These are phyloP conservation scores for Begonia masoniana DNA, from an alignment of 306 rosid species.

Conservation along the genomic window DNA sequence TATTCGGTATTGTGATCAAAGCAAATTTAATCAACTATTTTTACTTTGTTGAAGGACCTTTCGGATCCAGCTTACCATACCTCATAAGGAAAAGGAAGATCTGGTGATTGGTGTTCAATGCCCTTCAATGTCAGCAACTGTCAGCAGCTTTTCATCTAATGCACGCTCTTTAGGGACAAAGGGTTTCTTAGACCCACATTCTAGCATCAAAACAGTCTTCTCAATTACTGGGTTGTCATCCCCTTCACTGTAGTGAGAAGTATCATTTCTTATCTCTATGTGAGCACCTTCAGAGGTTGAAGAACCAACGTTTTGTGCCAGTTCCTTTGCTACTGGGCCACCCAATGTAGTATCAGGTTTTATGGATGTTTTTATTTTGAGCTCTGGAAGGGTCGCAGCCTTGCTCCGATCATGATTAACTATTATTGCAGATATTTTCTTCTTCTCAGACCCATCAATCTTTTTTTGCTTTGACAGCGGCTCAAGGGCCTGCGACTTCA, in stretches of 20 bases:
- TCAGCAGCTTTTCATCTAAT: slow-evolving; percentile 26
- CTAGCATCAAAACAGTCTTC: slow-evolving; percentile 75
- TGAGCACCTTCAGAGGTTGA: slow-evolving; percentile 27
- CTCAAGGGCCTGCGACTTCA: slow-evolving; percentile 26
- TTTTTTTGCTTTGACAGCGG: slow-evolving; percentile 35
- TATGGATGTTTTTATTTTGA: slow-evolving; percentile 67
- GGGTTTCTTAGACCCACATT: slow-evolving; percentile 36
- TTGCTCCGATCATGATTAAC: slow-evolving; percentile 60
- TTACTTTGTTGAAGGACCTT: too few relatives aligned
- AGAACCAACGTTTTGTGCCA: slow-evolving; percentile 32
- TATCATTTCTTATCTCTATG: slow-evolving; percentile 26
- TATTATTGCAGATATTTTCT: slow-evolving; percentile 71
- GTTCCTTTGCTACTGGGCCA: slow-evolving; percentile 33
- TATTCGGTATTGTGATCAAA: too few relatives aligned
- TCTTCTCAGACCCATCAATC: slow-evolving; percentile 48
- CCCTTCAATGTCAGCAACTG: slow-evolving; percentile 26
- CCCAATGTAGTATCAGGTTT: slow-evolving; percentile 36
- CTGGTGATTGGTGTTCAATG: slow-evolving; percentile 24
- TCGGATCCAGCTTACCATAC: slow-evolving; percentile 25
- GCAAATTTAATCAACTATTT: too few relatives aligned
- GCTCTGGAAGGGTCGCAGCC: slow-evolving; percentile 83
- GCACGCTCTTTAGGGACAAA: slow-evolving; percentile 19
- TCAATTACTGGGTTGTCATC: slow-evolving; percentile 70
- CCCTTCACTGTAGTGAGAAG: slow-evolving; percentile 27
- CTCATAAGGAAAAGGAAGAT: slow-evolving; percentile 31